These are phyloP conservation scores for Teratosphaeria epicoccoides DNA, from an alignment of 2,329 filamentous ascomycete species.

Conservation along the genomic window DNA sequence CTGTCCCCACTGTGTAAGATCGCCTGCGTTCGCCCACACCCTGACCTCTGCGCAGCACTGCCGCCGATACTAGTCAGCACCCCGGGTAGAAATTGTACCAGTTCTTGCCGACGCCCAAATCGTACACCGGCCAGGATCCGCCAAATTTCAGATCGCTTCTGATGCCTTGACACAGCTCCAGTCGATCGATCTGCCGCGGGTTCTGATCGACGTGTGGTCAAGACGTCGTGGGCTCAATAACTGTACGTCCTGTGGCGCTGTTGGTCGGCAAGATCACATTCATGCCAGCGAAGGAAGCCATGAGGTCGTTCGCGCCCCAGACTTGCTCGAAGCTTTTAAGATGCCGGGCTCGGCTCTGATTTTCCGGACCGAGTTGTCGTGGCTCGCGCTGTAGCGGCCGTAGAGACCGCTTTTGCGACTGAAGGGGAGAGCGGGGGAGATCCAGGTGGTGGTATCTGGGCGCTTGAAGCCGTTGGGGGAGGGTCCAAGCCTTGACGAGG, in stretches of 20 bases:
- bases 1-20: conserved; percentile 23
- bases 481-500: neutral
- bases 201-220: conserved; percentile 15
- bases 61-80: conserved; percentile 18
- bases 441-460: conserved; percentile 12
- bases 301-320: conserved; percentile 18
- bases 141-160: conserved; percentile 35
- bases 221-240: conserved; percentile 6
- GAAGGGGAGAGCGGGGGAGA: conserved; percentile 9
- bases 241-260: conserved; percentile 8
- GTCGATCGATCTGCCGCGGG: conserved; percentile 10
- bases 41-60: conserved; percentile 14
- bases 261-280: conserved; percentile 16
- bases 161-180: conserved; percentile 18
- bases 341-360: conserved; percentile 16
- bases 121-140: conserved; percentile 9
- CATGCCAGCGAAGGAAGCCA: conserved; percentile 17
- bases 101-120: conserved; percentile 19
- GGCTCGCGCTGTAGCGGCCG: conserved; percentile 14
- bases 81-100: conserved; percentile 24
- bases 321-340: conserved; percentile 12
- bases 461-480: conserved; percentile 11
- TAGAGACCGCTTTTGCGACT: conserved; percentile 9
- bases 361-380: conserved; percentile 20
- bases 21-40: conserved; percentile 15